phyloP scores from a whole-genome alignment of 371 early-diverging fungal species.

The Apophysomyces variabilis region DNA sequence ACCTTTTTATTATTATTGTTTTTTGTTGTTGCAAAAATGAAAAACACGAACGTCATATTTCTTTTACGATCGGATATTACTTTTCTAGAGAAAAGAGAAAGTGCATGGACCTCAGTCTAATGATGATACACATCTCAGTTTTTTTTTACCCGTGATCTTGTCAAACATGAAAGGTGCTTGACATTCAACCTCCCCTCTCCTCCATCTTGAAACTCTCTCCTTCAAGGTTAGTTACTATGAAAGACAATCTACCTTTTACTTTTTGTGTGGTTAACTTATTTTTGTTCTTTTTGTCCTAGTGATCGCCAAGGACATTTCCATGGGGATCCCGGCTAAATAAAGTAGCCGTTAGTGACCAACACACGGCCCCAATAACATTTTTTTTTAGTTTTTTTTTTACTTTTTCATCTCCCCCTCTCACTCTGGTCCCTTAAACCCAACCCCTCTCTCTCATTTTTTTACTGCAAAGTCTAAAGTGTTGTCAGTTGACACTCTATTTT shows the following conservation, averaged over 20 bases:
- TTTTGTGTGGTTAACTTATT: too few species aligned
- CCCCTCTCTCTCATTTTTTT: not conserved
- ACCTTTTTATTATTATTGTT: not conserved
- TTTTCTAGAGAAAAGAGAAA: slow-evolving; percentile 15
- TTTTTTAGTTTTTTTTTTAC: too few species aligned
- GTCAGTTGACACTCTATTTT: slow-evolving; percentile 8
- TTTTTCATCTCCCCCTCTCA: not conserved
- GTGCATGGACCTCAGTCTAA: slow-evolving; percentile 15
- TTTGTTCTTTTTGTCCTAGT: too few species aligned
- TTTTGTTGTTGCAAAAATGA: too few species aligned
- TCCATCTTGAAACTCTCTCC: too few species aligned
- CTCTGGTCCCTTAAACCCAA: slow-evolving; percentile 1
- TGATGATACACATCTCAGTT: slow-evolving; percentile 1
- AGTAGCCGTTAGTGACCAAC: too few species aligned
- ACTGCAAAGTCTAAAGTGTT: not conserved
- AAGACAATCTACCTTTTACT: too few species aligned
- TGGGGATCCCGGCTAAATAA: too few species aligned
- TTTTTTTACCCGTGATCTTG: slow-evolving; percentile 3
- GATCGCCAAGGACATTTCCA: too few species aligned
- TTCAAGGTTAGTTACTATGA: too few species aligned
- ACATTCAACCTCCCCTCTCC: not conserved
- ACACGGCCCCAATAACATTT: too few species aligned
- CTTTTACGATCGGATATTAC: not conserved
- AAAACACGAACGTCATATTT: too few species aligned
- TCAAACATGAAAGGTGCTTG: slow-evolving; percentile 14